phyloP scores from a whole-genome alignment of 1,284 basidiomycete species.

The Cryptococcus sp. region DNA sequence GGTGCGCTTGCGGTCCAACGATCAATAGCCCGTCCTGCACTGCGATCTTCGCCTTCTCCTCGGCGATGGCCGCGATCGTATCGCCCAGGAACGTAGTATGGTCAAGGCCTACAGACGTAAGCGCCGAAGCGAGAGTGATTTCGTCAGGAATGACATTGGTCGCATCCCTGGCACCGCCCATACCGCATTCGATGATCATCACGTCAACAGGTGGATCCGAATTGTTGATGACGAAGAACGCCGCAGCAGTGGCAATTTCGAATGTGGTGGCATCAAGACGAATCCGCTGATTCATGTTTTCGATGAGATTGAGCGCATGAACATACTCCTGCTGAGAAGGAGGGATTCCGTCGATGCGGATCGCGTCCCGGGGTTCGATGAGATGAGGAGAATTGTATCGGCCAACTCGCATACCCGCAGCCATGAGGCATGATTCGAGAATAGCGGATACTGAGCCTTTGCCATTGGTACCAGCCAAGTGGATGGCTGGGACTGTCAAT shows the following conservation, averaged over 20 bases:
- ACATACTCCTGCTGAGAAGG: conserved; percentile 62
- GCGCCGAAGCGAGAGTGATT: conserved; percentile 71
- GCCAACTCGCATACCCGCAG: conserved; percentile 66
- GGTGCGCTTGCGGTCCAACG: conserved; percentile 68
- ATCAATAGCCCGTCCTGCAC: conserved; percentile 70
- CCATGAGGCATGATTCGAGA: conserved; percentile 71
- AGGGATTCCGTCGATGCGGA: conserved; percentile 66
- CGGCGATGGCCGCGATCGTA: conserved; percentile 72
- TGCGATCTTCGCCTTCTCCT: conserved; percentile 83
- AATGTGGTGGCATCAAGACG: conserved; percentile 67
- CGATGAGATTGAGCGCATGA: conserved; percentile 59
- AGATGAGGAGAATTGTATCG: conserved; percentile 95
- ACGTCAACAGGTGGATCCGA: conserved; percentile 65
- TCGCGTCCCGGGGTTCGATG: conserved; percentile 73
- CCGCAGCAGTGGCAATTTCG: conserved; percentile 80
- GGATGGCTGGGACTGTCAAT: conserved; percentile 79
- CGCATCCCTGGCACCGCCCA: conserved; percentile 90
- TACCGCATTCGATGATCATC: conserved; percentile 88
- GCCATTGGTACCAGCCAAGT: conserved; percentile 95
- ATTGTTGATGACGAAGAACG: conserved; percentile 70
- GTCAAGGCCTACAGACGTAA: conserved; percentile 87
- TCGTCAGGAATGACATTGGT: conserved; percentile 82
- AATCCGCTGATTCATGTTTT: conserved; percentile 58
- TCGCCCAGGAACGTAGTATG: conserved; percentile 87
- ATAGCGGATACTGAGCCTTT: conserved; percentile 91